Evolutionary conservation across 495 filamentous ascomycete genomes (phyloP).

Genomic region (Penicilliopsis zonata): DNA sequence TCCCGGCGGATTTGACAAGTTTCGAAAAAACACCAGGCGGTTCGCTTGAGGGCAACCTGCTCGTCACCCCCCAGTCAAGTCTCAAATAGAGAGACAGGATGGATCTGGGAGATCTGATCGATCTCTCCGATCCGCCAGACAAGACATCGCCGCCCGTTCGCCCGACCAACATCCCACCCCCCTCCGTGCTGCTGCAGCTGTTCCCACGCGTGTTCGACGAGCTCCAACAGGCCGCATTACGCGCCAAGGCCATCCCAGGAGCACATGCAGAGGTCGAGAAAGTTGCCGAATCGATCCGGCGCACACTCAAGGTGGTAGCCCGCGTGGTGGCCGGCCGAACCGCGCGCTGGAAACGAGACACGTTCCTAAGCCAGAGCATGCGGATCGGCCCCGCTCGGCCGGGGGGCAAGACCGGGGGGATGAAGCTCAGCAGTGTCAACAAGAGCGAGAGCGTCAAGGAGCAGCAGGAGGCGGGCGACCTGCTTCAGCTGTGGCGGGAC

Average conservation of each 20-base stretch:
- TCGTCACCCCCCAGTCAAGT: no score
- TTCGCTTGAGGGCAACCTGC: no score
- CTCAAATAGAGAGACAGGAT: no score
- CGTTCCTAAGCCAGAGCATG: constrained; percentile 75
- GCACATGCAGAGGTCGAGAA: constrained; percentile 6
- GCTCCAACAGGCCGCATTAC: constrained; percentile 24
- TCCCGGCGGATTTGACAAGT: no score
- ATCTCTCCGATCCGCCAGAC: no score
- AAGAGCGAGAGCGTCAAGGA: constrained; percentile 70
- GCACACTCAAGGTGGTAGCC: constrained; percentile 52
- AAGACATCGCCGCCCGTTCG: no score
- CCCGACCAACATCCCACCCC: constrained; percentile 83
- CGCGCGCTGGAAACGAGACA: constrained; percentile 81
- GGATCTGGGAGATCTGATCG: no score
- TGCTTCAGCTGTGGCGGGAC: constrained; percentile 55
- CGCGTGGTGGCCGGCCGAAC: constrained; percentile 79
- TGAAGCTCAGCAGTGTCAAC: constrained; percentile 81
- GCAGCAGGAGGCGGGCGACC: constrained; percentile 76
- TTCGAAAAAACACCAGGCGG: no score
- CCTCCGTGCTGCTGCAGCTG: constrained; percentile 64
- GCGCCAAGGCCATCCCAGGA: constrained; percentile 11
- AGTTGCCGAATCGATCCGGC: constrained; percentile 35
- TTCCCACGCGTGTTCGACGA: constrained; percentile 54
- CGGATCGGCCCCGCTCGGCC: constrained; percentile 62
- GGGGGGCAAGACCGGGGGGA: constrained; percentile 55